Evolutionary conservation across 441 rosid species (phyloP).

Genomic region (Omphalea diandra): DNA sequence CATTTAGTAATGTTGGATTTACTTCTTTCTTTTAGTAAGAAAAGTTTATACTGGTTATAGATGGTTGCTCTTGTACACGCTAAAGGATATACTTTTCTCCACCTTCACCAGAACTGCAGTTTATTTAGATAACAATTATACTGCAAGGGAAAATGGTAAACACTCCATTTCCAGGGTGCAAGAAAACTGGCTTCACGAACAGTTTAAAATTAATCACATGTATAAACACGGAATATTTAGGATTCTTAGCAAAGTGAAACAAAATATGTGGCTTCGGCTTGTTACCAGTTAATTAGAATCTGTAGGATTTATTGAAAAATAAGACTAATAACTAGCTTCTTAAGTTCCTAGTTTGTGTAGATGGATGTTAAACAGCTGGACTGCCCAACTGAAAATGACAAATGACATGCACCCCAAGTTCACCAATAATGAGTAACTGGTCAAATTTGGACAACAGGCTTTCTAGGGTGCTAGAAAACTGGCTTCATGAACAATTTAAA

Average conservation of each 20-base stretch:
- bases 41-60: neutral
- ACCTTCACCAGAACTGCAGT: neutral
- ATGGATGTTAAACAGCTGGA: no score
- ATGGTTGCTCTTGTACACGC: neutral
- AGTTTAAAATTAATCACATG: neutral
- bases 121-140: neutral
- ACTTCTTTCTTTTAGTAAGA: neutral
- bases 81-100: neutral
- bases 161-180: neutral
- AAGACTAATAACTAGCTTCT: neutral
- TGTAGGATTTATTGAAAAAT: neutral
- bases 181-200: neutral
- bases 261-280: no score
- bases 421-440: no score
- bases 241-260: neutral
- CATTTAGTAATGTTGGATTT: neutral
- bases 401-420: no score
- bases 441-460: no score
- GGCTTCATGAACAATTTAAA: no score
- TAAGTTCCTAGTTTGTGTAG: no score
- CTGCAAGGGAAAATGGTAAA: neutral
- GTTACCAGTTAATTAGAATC: neutral
- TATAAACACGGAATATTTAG: neutral
- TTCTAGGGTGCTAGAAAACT: no score
- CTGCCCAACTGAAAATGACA: no score